phyloP scores from a whole-genome alignment of 192 early-diverging fungal species.

The Mortierella antarctica region DNA sequence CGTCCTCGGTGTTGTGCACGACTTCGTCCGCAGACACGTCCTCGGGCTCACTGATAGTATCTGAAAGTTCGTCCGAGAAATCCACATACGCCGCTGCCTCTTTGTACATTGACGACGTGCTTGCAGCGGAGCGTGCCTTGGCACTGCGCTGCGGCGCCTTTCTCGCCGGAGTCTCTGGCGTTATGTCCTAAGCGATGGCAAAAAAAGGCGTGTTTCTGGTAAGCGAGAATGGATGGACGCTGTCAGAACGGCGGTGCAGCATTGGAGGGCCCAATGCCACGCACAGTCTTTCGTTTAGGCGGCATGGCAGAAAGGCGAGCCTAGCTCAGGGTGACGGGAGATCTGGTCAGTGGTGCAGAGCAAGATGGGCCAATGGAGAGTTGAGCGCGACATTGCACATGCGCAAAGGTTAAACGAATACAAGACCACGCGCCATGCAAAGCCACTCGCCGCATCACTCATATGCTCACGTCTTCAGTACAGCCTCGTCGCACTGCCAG shows the following conservation, averaged over 20 bases:
- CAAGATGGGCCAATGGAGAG: neutral
- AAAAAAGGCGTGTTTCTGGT: neutral
- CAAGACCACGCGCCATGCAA: neutral
- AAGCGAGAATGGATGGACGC: neutral
- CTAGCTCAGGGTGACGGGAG: neutral
- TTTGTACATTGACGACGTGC: constrained; percentile 46
- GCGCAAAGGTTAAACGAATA: no score
- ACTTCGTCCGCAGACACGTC: constrained; percentile 19
- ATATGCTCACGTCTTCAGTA: neutral
- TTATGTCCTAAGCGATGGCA: constrained; percentile 1
- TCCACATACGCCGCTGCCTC: constrained; percentile 18
- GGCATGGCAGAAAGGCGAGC: constrained; percentile 15
- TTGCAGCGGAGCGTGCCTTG: constrained; percentile 39
- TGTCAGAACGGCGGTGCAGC: no score
- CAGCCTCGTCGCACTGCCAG: neutral
- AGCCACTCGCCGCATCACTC: constrained; percentile 5
- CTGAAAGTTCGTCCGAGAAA: constrained; percentile 8
- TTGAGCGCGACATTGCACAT: neutral
- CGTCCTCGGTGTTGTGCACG: neutral
- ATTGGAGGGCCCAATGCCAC: neutral
- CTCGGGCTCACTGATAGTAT: constrained; percentile 34
- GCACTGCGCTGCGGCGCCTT: constrained; percentile 24
- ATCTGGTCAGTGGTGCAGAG: neutral
- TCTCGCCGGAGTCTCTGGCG: constrained; percentile 10
- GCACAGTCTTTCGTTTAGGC: constrained; percentile 33